Conservation (phyloP, 768 basidiomycete genomes). For the Hortiboletus flavorubellus region DNA sequence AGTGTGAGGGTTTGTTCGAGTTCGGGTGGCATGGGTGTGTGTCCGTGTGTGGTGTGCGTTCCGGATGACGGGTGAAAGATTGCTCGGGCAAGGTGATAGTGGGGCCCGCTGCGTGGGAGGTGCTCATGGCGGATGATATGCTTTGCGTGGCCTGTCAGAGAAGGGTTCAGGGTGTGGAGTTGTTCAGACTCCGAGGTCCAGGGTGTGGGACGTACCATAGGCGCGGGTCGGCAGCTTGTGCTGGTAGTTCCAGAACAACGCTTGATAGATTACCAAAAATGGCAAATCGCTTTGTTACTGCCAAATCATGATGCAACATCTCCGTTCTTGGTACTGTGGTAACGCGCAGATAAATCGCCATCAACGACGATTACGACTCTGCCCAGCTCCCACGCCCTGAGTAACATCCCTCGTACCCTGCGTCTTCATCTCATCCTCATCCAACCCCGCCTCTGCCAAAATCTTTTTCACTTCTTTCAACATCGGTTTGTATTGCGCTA, state of each 20-base stretch:
- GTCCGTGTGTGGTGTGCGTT: slow-evolving; percentile 14
- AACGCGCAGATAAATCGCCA: neutral
- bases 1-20: slow-evolving; percentile 76
- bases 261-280: neutral
- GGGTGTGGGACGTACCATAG: neutral
- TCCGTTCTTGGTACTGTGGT: too few relatives aligned
- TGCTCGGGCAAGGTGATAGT: slow-evolving; percentile 1
- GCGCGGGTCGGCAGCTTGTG: neutral
- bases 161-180: slow-evolving; percentile 16
- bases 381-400: slow-evolving; percentile 35
- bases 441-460: slow-evolving; percentile 76
- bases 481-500: slow-evolving; percentile 79
- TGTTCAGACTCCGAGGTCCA: neutral
- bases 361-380: slow-evolving; percentile 51
- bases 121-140: slow-evolving; percentile 10
- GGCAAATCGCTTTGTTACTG: neutral
- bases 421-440: slow-evolving; percentile 74
- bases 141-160: slow-evolving; percentile 5
- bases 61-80: slow-evolving; percentile 10
- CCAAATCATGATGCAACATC: too few relatives aligned
- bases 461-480: slow-evolving; percentile 82
- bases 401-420: slow-evolving; percentile 44
- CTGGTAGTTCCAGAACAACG: neutral
- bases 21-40: slow-evolving; percentile 58
- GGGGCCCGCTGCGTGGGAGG: slow-evolving; percentile 10